Percentiles rank a stretch among this genome's conserved stretches.
Conservation (phyloP, 164 flowering plant species). For the Nelumbo lutea region DNA sequence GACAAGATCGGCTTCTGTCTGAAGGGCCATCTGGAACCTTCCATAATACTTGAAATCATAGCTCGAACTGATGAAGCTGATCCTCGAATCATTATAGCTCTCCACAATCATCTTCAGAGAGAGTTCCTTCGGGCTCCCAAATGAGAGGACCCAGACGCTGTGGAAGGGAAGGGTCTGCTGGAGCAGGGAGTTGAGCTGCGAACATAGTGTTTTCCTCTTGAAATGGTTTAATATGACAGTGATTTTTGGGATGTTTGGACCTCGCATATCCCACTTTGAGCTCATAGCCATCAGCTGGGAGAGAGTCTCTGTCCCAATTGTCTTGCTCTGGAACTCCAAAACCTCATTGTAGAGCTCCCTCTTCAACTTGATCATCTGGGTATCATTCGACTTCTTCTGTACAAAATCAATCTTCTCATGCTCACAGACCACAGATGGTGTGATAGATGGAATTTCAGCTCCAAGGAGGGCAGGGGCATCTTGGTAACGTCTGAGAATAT, state of each 20-base stretch:
- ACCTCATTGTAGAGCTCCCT: conserved; percentile 76
- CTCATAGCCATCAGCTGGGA: conserved; percentile 69
- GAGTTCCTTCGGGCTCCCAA: conserved; percentile 82
- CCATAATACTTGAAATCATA: conserved; percentile 97
- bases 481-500: conserved; percentile 41
- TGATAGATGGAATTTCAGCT: conserved; percentile 22
- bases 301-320: conserved; percentile 66
- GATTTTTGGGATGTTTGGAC: conserved; percentile 58
- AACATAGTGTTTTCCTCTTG: conserved; percentile 90
- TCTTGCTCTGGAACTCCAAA: conserved; percentile 55
- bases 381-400: conserved; percentile 89
- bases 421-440: conserved; percentile 64
- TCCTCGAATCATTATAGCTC: conserved; percentile 74
- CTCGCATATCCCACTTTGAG: conserved; percentile 66
- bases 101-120: conserved; percentile 66
- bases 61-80: conserved; percentile 84
- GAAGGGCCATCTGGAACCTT: conserved; percentile 94
- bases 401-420: conserved; percentile 75
- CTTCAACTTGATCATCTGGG: conserved; percentile 79
- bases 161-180: conserved; percentile 86
- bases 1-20: conserved; percentile 82
- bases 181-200: conserved; percentile 82
- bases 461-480: conserved; percentile 33
- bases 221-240: conserved; percentile 92
- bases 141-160: conserved; percentile 86